These are phyloP conservation scores for Harringtonia aguacate DNA, from an alignment of 2,329 filamentous ascomycete species.

Conservation along the genomic window DNA sequence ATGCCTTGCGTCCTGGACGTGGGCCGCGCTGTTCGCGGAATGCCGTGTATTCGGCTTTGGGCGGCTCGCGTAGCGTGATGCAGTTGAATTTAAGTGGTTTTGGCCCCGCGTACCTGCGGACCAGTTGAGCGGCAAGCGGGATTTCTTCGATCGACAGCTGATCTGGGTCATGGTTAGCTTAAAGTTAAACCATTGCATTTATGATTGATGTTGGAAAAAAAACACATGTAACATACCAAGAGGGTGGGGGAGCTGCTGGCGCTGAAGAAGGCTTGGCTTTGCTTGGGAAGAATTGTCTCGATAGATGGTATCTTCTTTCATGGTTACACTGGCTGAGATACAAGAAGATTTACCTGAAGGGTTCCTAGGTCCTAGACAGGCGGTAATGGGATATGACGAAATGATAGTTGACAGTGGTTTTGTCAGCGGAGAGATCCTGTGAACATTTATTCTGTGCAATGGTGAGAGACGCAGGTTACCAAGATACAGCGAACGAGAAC, in stretches of 20 bases:
- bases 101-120: constrained; percentile 58
- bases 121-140: constrained; percentile 45
- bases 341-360: too few species aligned
- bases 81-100: constrained; percentile 75
- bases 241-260: constrained; percentile 1
- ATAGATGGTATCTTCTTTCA: constrained; percentile 32
- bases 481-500: too few species aligned
- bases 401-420: too few species aligned
- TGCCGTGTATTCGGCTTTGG: constrained; percentile 70
- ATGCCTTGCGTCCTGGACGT: constrained; percentile 52
- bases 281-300: constrained; percentile 28
- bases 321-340: constrained; percentile 16
- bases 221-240: neutral
- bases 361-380: too few species aligned
- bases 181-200: too few species aligned
- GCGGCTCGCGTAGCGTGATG: constrained; percentile 73
- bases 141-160: constrained; percentile 46
- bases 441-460: too few species aligned
- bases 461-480: too few species aligned
- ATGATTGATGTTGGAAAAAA: too few species aligned
- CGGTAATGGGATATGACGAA: too few species aligned
- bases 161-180: constrained; percentile 21
- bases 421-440: too few species aligned
- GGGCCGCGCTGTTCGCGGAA: constrained; percentile 61
- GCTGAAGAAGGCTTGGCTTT: constrained; percentile 17